Base-by-base conservation (phyloP, 192 early-diverging fungal species). In the Gamsiella multidivaricata region DNA sequence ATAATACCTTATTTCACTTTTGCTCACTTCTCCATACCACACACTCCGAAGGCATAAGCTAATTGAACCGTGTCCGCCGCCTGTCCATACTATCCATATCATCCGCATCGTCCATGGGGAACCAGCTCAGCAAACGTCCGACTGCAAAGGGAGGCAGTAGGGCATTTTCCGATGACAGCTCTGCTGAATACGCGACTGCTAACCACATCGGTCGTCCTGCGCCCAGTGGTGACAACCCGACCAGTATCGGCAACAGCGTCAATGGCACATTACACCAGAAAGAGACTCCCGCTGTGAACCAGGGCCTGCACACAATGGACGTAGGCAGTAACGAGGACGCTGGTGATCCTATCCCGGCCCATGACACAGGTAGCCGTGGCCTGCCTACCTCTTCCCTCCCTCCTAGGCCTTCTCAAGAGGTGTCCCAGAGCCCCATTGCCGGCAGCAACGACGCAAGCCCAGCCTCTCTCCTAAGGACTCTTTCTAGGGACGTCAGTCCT, bases 61-160 rank as follows among this genome's bases (percentile, higher is more conserved):
- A n/a, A n/a, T n/a, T n/a, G n/a, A n/a, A n/a, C n/a, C n/a, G n/a
- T n/a, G n/a, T n/a, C n/a, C n/a, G n/a, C n/a, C n/a, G n/a, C n/a
- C n/a, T n/a, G n/a, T n/a, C n/a, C n/a, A n/a, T n/a, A n/a, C n/a
- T n/a, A n/a, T n/a, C n/a, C n/a, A n/a, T n/a, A n/a, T n/a, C n/a
- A n/a, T n/a, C n/a, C n/a, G n/a, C n/a, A n/a, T n/a, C n/a, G n/a
- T 12, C n/a, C 10, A 71, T 71, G 69, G 69, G 69, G 32, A 63
- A 62, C 54, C 69, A 71, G 50, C n/a, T 32, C 22, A 71, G 69
- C 33, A 71, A 61, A 34, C 41, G 41, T 20, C 26, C 69, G 5
- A 60, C 37, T 34, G 49, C 67, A 53, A 69, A 69, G 39, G 67
- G 57, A 15, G 14, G 47, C 37, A 34, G 23, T 26, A 45, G 67